Percentiles rank a stretch among this genome's conserved stretches.
These are phyloP conservation scores for Cudoniella acicularis DNA, from an alignment of 495 filamentous ascomycete genomes.

Conservation along the genomic window DNA sequence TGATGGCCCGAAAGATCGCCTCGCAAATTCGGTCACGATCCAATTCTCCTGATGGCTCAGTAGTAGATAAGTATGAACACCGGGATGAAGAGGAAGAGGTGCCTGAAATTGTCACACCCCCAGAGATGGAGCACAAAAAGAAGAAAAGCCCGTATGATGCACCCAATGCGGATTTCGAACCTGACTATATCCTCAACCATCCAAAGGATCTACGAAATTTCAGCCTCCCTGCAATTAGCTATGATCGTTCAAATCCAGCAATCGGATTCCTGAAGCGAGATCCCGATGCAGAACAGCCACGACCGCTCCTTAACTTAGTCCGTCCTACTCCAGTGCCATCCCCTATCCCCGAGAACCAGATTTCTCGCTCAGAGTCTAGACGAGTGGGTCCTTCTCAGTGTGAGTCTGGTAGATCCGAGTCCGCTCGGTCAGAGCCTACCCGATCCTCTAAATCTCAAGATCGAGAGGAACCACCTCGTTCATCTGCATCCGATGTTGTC, in stretches of 20 bases:
- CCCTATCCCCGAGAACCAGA: constrained; percentile 28
- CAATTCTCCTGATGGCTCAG: constrained; percentile 39
- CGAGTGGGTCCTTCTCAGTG: neutral
- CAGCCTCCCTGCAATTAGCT: constrained; percentile 8
- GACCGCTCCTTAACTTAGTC: constrained; percentile 50
- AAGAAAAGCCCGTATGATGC: constrained; percentile 44
- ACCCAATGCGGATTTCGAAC: constrained; percentile 52
- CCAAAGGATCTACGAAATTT: constrained; percentile 33
- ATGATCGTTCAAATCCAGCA: constrained; percentile 9
- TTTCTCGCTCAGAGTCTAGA: constrained; percentile 10
- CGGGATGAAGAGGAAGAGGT: constrained; percentile 28
- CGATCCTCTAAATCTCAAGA: constrained; percentile 4
- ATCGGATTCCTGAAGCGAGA: constrained; percentile 30
- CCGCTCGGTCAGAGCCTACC: neutral
- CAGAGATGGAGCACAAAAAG: constrained; percentile 40
- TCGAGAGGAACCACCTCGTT: neutral
- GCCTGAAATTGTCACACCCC: constrained; percentile 41
- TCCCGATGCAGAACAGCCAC: constrained; percentile 19
- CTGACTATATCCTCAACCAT: constrained; percentile 43
- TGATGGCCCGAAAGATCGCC: constrained; percentile 39
- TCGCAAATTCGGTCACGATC: constrained; percentile 45
- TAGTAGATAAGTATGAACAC: constrained; percentile 47
- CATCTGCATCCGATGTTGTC: constrained; percentile 15
- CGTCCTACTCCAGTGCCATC: constrained; percentile 45
- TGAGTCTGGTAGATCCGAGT: neutral